Evolutionary conservation across 2,329 filamentous ascomycete species (phyloP).

Genomic region (Fusarium decemcellulare): DNA sequence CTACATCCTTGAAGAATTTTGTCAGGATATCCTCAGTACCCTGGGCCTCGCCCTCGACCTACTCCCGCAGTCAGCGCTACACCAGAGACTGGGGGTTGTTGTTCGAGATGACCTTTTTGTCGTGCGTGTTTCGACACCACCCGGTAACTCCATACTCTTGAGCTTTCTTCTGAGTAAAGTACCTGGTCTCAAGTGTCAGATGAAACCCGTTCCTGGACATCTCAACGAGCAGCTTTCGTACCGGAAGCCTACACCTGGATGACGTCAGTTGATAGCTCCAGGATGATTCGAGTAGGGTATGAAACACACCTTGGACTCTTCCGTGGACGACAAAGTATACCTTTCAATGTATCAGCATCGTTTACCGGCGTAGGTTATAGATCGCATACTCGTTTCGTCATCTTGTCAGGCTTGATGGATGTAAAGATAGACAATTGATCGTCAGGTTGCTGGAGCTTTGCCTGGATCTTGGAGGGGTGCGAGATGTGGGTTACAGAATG

Average conservation of each 20-base stretch:
- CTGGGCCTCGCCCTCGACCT: slow-evolving; percentile 94
- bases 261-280: slow-evolving; percentile 45
- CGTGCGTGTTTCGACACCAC: slow-evolving; percentile 72
- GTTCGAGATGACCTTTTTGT: slow-evolving; percentile 63
- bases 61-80: slow-evolving; percentile 29
- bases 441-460: background rate
- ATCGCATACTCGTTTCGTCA: slow-evolving; percentile 54
- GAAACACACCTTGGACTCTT: slow-evolving; percentile 74
- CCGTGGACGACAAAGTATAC: slow-evolving; percentile 77
- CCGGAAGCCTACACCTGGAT: slow-evolving; percentile 70
- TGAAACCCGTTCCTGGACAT: background rate
- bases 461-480: background rate
- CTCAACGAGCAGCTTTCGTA: slow-evolving; percentile 40
- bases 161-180: slow-evolving; percentile 69
- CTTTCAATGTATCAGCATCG: slow-evolving; percentile 52
- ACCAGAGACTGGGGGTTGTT: background rate
- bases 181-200: slow-evolving; percentile 52
- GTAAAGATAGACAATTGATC: background rate
- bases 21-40: slow-evolving; percentile 76
- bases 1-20: slow-evolving; percentile 80
- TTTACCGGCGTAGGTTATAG: background rate
- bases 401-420: slow-evolving; percentile 17
- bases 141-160: slow-evolving; percentile 66
- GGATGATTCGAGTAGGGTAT: background rate
- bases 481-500: background rate